Conservation (phyloP, 352 stramenopile genomes). For the Pythium aristosporum region DNA sequence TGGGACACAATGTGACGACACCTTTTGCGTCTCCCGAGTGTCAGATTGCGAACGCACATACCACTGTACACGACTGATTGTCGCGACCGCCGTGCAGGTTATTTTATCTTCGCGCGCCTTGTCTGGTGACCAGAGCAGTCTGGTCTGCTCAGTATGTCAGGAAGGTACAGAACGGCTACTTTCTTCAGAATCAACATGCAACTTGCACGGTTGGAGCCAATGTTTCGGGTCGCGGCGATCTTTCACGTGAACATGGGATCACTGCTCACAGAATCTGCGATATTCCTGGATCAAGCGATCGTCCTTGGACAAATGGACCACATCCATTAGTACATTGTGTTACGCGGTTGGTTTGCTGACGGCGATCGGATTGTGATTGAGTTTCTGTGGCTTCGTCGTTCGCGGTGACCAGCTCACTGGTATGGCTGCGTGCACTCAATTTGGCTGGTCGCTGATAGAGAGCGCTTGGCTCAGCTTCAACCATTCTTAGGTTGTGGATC, state of each 20-base stretch:
- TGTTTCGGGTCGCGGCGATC: too few species aligned
- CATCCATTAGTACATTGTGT: too few species aligned
- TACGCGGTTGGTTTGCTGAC: not conserved
- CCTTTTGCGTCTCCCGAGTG: too few species aligned
- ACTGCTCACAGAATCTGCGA: too few species aligned
- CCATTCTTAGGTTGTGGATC: not conserved
- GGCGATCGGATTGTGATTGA: not conserved
- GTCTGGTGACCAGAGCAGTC: not conserved
- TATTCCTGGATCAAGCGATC: too few species aligned
- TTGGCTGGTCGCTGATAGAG: too few species aligned
- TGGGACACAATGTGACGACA: conserved; percentile 5
- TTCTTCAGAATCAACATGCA: not conserved
- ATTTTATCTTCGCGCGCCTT: too few species aligned
- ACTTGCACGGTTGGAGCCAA: not conserved
- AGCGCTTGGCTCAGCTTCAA: too few species aligned
- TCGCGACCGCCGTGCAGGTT: not conserved
- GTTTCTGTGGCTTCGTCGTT: not conserved
- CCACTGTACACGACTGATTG: conserved; percentile 3
- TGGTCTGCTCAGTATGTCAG: not conserved
- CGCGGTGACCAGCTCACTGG: not conserved
- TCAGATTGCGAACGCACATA: not conserved
- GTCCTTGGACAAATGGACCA: too few species aligned
- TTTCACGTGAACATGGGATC: too few species aligned
- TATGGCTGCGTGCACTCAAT: not conserved
- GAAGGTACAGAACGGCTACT: too few species aligned